Base-by-base conservation (phyloP, 345 rosid genomes). In the Jatropha curcas region DNA sequence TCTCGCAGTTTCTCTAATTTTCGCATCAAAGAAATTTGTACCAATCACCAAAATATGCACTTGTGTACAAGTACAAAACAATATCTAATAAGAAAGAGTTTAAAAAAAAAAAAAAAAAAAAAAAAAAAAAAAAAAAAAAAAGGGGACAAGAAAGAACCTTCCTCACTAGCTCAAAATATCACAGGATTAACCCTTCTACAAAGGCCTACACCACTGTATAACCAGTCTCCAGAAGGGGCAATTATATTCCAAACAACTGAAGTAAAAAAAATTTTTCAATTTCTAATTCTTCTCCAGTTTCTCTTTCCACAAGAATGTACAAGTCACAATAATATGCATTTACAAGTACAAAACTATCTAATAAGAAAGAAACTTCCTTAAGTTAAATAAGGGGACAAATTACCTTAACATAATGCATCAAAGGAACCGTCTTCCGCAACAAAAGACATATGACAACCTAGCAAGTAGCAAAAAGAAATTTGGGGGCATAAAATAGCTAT, bases 371-470 rank as follows among this genome's bases (percentile, higher is more conserved):
- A 31, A 50, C n/a, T 7, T 24, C 56, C 51, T 67, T 41, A 39
- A 4, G 22, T 41, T n/a, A n/a, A n/a, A n/a, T n/a, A n/a, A n/a
- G 30, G 28, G n/a, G n/a, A 24, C 61, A 70, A 82, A 84, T 88
- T 77, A 89, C 98, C 80, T 87, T 91, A 72, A 91, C 75, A 79
- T 88, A 90, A 48, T 85, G 80, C 91, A 94, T 80, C 67, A 94
- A 88, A 41, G 92, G 88, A 80, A 84, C 81, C 2, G 96, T 90
- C 84, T 94, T 91, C 82, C 98, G 92, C 83, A 91, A 64, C 82
- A 94, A 77, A 72, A 94, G 80, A 70, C 94, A 91, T 67, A 87
- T 81, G 78, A 90, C 94, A 69, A 94, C 98, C 98, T 94, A 81
- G 78, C 68, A 84, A 75, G 10, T 94, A 81, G 78, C 68, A 84